Base-by-base conservation (phyloP, 2,329 filamentous ascomycete genomes). In the Fusarium sacchari region DNA sequence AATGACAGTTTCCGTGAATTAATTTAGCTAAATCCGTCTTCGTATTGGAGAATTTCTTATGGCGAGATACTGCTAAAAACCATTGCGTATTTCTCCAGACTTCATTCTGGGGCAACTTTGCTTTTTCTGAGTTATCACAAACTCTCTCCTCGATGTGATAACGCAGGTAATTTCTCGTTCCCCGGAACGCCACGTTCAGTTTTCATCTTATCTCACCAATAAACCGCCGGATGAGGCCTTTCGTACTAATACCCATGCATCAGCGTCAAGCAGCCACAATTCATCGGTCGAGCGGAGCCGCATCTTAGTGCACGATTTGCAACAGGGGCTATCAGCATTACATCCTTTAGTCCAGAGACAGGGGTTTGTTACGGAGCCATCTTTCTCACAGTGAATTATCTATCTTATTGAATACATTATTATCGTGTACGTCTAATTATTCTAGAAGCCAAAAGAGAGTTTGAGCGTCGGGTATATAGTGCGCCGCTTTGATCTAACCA, bases 221-320 rank as follows among this genome's bases (percentile, higher is more conserved):
- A 8, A 42, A 32, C 34, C 10, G 14, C 57, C 15, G 11, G 44
- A 63, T 36, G 42, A 59, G 60, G 52, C 52, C 24, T 37, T 32
- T 34, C 34, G 20, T 57, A 11, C 40, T 58, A 53, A 12, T 15
- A 42, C 44, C 37, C 34, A 47, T 69, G 26, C 34, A 39, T 30
- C 46, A 56, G 57, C 52, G 26, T 55, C 46, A 57, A 46, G 46
- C 42, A 55, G 67, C 57, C 64, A 72, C 55, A 47, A 26, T 49
- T 26, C 30, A 28, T 26, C 65, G 60, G 70, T 34, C 56, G 30
- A 73, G 69, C 70, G 70, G 70, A 72, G 60, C 70, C 70, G 70
- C 58, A 55, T 49, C 30, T 43, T 60, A 49, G 60, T 43, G 69
- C 36, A 42, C 20, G 40, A 44, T 49, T 28, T 20, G 18, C 37